Evolutionary conservation across 2,329 filamentous ascomycete species (phyloP).

Genomic region (Geosmithia putterillii): DNA sequence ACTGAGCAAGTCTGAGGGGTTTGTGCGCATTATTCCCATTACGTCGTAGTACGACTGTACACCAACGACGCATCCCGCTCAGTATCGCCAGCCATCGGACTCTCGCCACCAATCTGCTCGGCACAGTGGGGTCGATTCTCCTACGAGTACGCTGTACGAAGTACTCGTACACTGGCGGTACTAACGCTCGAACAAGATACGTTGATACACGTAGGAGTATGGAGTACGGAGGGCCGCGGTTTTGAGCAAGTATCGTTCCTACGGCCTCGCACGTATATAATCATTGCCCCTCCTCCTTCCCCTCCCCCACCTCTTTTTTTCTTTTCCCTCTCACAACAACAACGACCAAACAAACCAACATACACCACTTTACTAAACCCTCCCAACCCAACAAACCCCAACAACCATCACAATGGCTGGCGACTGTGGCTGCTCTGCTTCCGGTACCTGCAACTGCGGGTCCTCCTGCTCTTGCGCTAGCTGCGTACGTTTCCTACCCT

Average conservation of each 20-base stretch:
- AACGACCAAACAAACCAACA: conserved; percentile 1
- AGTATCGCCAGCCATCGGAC: no score
- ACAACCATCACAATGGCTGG: conserved; percentile 19
- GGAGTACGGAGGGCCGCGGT: no score
- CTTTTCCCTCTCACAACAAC: conserved; percentile 2
- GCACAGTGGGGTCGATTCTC: no score
- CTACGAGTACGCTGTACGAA: no score
- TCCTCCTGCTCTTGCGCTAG: conserved; percentile 25
- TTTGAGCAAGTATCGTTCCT: background rate
- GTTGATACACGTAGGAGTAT: no score
- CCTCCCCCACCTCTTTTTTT: conserved; percentile 1
- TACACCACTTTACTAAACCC: conserved; percentile 1
- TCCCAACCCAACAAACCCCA: conserved; percentile 3
- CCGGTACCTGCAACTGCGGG: conserved; percentile 29
- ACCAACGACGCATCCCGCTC: no score
- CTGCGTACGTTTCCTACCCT: conserved; percentile 19
- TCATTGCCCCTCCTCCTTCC: background rate
- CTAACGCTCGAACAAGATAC: no score
- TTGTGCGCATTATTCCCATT: no score
- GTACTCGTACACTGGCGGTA: no score
- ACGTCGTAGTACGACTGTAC: no score
- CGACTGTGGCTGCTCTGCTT: conserved; percentile 27
- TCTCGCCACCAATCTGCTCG: no score
- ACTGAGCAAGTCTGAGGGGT: no score
- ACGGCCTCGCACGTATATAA: background rate